A percentile compares a stretch with the other conserved stretches of the same genome.
phyloP scores from a whole-genome alignment of 768 basidiomycete genomes.

The Boletus vermiculosoides region DNA sequence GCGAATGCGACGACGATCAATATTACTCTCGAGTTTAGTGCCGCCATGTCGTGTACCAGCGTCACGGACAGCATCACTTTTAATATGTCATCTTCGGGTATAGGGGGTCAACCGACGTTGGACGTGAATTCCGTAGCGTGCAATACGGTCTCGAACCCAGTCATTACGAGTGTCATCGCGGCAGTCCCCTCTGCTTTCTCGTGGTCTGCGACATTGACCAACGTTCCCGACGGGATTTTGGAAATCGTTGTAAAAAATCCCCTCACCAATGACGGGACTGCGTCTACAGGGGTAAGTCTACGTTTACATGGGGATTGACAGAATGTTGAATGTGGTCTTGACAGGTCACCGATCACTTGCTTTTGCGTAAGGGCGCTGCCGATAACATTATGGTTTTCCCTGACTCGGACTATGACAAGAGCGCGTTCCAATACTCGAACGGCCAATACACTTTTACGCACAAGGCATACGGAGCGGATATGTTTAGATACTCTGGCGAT shows the following conservation, averaged over 20 bases:
- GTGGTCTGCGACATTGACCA: slow-evolving; percentile 71
- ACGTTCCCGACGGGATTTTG: slow-evolving; percentile 82
- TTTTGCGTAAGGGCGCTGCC: slow-evolving; percentile 74
- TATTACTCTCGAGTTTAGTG: slow-evolving; percentile 78
- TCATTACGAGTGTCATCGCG: slow-evolving; percentile 50
- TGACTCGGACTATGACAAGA: slow-evolving; percentile 69
- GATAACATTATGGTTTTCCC: slow-evolving; percentile 89
- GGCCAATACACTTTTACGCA: slow-evolving; percentile 78
- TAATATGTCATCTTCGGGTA: slow-evolving; percentile 67
- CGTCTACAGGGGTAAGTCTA: slow-evolving; percentile 54
- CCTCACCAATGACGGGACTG: slow-evolving; percentile 37
- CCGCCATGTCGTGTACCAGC: slow-evolving; percentile 68
- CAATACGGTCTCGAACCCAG: slow-evolving; percentile 45
- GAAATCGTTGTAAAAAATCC: slow-evolving; percentile 67
- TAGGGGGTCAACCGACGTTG: slow-evolving; percentile 56
- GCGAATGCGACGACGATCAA: slow-evolving; percentile 57
- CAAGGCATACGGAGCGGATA: slow-evolving; percentile 82
- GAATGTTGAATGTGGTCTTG: slow-evolving; percentile 5
- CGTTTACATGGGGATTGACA: not conserved
- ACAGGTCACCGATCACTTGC: slow-evolving; percentile 69
- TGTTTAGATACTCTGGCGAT: slow-evolving; percentile 83
- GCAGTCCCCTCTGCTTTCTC: slow-evolving; percentile 59
- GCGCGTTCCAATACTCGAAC: slow-evolving; percentile 53
- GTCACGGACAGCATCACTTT: slow-evolving; percentile 64
- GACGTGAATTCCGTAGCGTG: slow-evolving; percentile 46